Evolutionary conservation across 257 asterid genomes (phyloP).

Genomic region (Capsicum baccatum): DNA sequence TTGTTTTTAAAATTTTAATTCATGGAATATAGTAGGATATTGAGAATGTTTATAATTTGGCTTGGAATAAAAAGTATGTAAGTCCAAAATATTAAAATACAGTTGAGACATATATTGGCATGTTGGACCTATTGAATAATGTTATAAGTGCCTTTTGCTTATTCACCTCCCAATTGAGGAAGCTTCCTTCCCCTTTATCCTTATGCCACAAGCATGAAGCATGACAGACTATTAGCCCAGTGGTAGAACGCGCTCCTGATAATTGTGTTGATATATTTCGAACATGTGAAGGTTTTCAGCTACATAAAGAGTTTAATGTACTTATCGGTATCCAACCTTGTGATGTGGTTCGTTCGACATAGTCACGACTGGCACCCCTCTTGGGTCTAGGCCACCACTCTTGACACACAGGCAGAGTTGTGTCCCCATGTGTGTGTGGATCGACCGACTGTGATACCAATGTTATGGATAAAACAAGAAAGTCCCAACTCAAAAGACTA

Average conservation of each 20-base stretch:
- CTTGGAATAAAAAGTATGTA: not conserved
- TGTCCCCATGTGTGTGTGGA: not conserved
- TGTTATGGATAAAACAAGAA: not conserved
- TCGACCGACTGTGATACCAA: not conserved
- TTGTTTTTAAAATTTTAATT: not conserved
- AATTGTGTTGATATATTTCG: not conserved
- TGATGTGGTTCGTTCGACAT: not conserved
- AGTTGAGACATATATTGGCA: not conserved
- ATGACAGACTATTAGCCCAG: not conserved
- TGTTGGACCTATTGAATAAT: conserved; percentile 11
- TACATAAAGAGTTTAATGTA: not conserved
- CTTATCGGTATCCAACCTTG: not conserved
- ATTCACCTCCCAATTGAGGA: conserved; percentile 8
- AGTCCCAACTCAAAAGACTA: not conserved
- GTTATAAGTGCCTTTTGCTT: not conserved
- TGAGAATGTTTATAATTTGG: conserved; percentile 11
- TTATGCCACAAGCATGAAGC: not conserved
- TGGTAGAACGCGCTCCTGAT: not conserved
- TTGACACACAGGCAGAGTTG: not conserved
- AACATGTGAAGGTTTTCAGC: not conserved
- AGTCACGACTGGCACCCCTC: not conserved
- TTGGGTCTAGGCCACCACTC: not conserved
- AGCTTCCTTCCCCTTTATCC: not conserved
- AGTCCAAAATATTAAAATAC: conserved; percentile 2
- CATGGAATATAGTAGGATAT: not conserved